phyloP scores from a whole-genome alignment of 2,329 filamentous ascomycete genomes.

The Arthrobotrys pseudoclavata region DNA sequence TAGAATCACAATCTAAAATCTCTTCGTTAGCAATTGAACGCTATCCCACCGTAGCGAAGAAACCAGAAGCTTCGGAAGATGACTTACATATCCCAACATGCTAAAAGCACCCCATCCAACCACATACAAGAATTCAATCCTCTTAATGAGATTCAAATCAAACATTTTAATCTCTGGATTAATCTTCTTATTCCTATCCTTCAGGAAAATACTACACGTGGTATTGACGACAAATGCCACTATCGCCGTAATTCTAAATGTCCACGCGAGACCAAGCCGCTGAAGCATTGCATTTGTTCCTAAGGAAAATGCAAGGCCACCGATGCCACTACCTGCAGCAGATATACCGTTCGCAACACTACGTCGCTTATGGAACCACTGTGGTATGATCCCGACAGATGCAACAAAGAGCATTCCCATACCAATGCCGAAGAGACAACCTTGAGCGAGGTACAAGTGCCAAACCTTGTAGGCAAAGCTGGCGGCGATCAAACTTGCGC shows the following conservation, averaged over 20 bases:
- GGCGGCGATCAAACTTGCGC: conserved; percentile 76
- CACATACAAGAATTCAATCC: conserved; percentile 75
- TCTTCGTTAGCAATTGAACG: conserved; percentile 65
- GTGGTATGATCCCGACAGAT: conserved; percentile 76
- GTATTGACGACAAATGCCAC: conserved; percentile 76
- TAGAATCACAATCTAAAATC: conserved; percentile 42
- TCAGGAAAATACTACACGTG: conserved; percentile 74
- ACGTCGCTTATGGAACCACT: conserved; percentile 79
- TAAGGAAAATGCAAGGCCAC: conserved; percentile 79
- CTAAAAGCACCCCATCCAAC: conserved; percentile 78
- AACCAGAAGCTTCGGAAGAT: conserved; percentile 66
- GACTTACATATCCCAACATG: conserved; percentile 78
- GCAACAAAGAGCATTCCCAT: conserved; percentile 83
- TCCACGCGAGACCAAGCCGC: conserved; percentile 75
- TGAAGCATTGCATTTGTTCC: conserved; percentile 78
- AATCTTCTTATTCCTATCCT: conserved; percentile 79
- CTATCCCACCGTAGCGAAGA: not conserved
- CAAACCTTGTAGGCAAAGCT: conserved; percentile 78
- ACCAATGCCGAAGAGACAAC: conserved; percentile 81
- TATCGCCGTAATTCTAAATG: conserved; percentile 76
- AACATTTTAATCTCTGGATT: conserved; percentile 78
- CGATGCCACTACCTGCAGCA: conserved; percentile 79
- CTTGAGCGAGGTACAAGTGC: conserved; percentile 82
- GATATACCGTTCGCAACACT: conserved; percentile 78
- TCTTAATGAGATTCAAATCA: conserved; percentile 74